phyloP scores from a whole-genome alignment of 768 basidiomycete genomes.

The Boletus speciosus region DNA sequence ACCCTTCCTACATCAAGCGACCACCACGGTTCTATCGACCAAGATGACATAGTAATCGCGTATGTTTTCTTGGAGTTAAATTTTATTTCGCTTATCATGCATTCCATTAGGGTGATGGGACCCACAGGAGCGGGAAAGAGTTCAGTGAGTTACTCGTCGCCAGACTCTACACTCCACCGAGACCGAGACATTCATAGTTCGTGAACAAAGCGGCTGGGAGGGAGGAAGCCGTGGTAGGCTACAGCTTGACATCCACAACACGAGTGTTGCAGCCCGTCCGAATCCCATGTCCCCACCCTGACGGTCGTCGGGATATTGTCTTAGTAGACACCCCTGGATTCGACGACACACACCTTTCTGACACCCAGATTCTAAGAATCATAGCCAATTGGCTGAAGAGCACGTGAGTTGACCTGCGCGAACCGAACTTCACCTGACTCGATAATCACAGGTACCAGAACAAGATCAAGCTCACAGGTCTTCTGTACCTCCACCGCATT shows the following conservation, averaged over 20 bases:
- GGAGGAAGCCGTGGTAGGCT: neutral
- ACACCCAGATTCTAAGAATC: slow-evolving; percentile 7
- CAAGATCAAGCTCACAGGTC: slow-evolving; percentile 9
- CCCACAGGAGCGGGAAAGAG: slow-evolving; percentile 16
- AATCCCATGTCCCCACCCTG: slow-evolving; percentile 8
- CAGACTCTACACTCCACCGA: neutral
- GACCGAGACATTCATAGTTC: slow-evolving; percentile 6
- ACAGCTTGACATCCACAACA: slow-evolving; percentile 9
- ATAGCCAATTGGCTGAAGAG: slow-evolving; percentile 15
- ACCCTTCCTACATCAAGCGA: neutral
- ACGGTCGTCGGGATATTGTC: slow-evolving; percentile 11
- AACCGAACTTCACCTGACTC: neutral
- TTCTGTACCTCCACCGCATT: slow-evolving; percentile 16
- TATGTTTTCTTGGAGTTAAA: neutral
- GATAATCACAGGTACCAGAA: slow-evolving; percentile 1
- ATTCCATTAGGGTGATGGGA: slow-evolving; percentile 14
- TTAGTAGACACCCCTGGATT: slow-evolving; percentile 20
- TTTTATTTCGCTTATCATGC: neutral
- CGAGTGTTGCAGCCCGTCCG: slow-evolving; percentile 1
- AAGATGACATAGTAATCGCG: slow-evolving; percentile 17
- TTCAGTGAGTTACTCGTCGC: slow-evolving; percentile 9
- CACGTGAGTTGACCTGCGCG: slow-evolving; percentile 4
- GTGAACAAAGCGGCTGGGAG: slow-evolving; percentile 7
- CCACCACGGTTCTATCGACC: neutral
- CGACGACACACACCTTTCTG: slow-evolving; percentile 11